Evolutionary conservation across 2,329 filamentous ascomycete genomes (phyloP), one percentile per base, ranked within the genome.

Genomic region (Botrytis fabae): DNA sequence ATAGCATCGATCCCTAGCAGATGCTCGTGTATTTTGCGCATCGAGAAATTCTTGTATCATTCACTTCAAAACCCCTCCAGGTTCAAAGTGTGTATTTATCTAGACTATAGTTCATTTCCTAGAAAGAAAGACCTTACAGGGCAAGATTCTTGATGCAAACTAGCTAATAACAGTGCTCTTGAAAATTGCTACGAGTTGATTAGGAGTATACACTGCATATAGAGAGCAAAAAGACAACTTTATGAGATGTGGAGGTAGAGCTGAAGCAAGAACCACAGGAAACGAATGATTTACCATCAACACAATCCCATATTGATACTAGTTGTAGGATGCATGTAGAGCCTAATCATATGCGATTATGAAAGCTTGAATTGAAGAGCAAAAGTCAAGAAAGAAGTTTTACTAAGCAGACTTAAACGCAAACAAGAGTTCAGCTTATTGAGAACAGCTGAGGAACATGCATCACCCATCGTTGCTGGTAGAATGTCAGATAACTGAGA

Each of bases 401-500:
- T 28, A 54, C 14, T 14, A 28, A 16, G n/a, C n/a, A 18, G 12
- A 28, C n/a, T 28, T 54, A 14, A 28, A 28, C 16, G 51, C n/a
- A 54, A 18, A 18, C 2, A 18, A 28, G 14, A 9, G 14, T 18
- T 54, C 28, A 28, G n/a, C 1, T 28, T 18, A 1, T n/a, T 28
- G 25, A 3, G 2, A 54, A 54, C n/a, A 9, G n/a, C 14, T 28
- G 25, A 8, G 16, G 16, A 16, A 28, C 5, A 18, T 28, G n/a
- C 51, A 28, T n/a, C 12, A 54, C 2, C 2, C 2, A 28, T 18
- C 7, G 8, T 18, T 3, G 14, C n/a, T 54, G 14, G 28, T 54
- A 18, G 8, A 8, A 16, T 8, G 0, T 28, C 2, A 28, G 0
- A 54, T 54, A 8, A 0, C 7, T 8, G 14, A 54, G 0, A 28